Evolutionary conservation across 2,329 filamentous ascomycete species (phyloP).

Genomic region (Alternaria panax): DNA sequence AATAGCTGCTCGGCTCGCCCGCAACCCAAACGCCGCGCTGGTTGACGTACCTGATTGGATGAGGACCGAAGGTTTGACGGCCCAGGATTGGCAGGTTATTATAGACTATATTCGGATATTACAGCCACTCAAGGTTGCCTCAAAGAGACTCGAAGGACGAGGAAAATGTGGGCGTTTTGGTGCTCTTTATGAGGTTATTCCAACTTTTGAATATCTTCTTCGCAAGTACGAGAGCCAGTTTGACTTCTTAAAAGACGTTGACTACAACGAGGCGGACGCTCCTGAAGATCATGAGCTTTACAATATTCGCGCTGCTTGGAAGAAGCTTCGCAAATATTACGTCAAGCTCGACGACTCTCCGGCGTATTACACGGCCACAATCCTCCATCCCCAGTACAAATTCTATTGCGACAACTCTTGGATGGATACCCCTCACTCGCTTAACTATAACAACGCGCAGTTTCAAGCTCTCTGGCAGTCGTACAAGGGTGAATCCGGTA

Average conservation of each 20-base stretch:
- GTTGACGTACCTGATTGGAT: neutral
- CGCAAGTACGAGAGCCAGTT: neutral
- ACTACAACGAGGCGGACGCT: neutral
- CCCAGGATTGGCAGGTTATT: neutral
- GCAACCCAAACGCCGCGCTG: neutral
- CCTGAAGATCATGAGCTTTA: neutral
- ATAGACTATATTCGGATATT: neutral
- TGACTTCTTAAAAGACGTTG: neutral
- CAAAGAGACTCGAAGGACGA: neutral
- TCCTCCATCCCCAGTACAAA: neutral
- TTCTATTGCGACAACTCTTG: neutral
- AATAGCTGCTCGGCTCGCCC: no score
- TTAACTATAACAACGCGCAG: neutral
- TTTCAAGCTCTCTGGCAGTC: neutral
- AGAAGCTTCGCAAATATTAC: slow-evolving; percentile 13
- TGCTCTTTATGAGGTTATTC: slow-evolving; percentile 6
- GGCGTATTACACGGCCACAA: neutral
- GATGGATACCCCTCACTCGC: neutral
- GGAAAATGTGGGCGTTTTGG: neutral
- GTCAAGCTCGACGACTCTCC: slow-evolving; percentile 1
- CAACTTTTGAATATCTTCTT: slow-evolving; percentile 1
- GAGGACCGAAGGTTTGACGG: neutral
- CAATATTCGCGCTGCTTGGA: neutral
- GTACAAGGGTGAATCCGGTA: no score
- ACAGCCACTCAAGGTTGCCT: neutral